Evolutionary conservation across 1,284 basidiomycete species (phyloP), one percentile per base, ranked within the genome.

Genomic region (Phlebopus sp.): DNA sequence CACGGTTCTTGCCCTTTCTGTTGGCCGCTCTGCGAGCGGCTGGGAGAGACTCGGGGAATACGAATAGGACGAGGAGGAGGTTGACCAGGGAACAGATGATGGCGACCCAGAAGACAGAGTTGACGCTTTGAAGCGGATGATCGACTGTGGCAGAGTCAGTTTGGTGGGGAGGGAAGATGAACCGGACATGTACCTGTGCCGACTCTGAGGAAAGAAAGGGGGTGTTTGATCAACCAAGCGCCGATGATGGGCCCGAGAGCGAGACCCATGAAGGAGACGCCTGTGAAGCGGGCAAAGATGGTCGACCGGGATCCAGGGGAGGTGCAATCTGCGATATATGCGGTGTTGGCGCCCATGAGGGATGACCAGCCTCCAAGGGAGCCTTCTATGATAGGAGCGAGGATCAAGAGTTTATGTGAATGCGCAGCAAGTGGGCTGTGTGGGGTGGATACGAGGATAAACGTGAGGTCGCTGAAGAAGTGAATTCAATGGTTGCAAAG

Each of bases 281-380:
- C 86, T 6, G 78, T 77, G 59, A 93, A 86, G 17, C 88, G 81
- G 18, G 88, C 85, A 69, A 92, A 94, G 32, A 90, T 81, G 29
- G 82, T 79, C 0, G 91, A 83, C 40, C 91, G 79, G 17, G 89
- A 91, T 37, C 90, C 91, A 48, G 85, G 77, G 3, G 89, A 88
- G 1, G 92, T 93, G 60, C 88, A 89, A 61, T 95, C 91, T 13
- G 86, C 87, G 40, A 92, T 74, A 63, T 94, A 97, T 1, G 93
- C 90, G 27, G 89, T 84, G 35, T 84, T 82, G 0, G 88, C 84
- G 2, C 87, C 84, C 51, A 85, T 81, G 9, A 93, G 70, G 0
- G 90, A 87, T 5, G 87, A 81, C 77, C 87, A 88, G n/a, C 94
- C 91, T 18, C 94, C 94, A 4, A 94, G 74, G 2, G 86, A 63